Evolutionary conservation across 2,329 filamentous ascomycete genomes (phyloP).

Genomic region (Graphiopsis chlorocephala): DNA sequence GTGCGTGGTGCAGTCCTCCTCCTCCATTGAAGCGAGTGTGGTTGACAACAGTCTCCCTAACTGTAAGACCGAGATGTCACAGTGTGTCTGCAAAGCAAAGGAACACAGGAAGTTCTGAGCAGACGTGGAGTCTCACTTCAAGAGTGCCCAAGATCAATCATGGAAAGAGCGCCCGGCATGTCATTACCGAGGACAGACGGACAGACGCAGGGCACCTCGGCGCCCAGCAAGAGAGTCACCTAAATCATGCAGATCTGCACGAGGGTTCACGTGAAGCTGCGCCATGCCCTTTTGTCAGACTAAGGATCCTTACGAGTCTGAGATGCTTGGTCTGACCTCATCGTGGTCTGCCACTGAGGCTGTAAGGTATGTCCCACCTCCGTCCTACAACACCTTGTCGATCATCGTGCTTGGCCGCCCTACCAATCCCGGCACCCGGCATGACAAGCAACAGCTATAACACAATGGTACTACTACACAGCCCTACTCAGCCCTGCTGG

Average conservation of each 20-base stretch:
- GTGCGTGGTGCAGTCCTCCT: background rate
- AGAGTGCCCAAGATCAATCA: background rate
- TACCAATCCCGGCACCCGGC: background rate
- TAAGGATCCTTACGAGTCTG: background rate
- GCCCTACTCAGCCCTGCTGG: conserved; percentile 4
- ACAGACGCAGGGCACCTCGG: background rate
- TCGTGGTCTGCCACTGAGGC: background rate
- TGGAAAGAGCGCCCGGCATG: background rate
- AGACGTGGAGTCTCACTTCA: background rate
- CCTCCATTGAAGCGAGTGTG: background rate
- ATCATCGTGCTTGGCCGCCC: background rate
- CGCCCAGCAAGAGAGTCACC: background rate
- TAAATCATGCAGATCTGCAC: background rate
- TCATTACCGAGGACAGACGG: background rate
- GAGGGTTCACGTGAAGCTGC: background rate
- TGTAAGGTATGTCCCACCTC: background rate
- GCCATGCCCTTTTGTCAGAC: background rate
- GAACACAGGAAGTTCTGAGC: background rate
- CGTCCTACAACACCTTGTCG: background rate
- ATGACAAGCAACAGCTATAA: background rate
- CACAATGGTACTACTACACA: background rate
- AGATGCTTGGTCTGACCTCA: conserved; percentile 6
- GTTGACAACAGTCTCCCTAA: background rate
- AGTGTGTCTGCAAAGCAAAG: background rate
- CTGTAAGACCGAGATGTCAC: background rate